These are phyloP conservation scores for Metarhizium guizhouense DNA, from an alignment of 2,329 filamentous ascomycete genomes.

Conservation along the genomic window DNA sequence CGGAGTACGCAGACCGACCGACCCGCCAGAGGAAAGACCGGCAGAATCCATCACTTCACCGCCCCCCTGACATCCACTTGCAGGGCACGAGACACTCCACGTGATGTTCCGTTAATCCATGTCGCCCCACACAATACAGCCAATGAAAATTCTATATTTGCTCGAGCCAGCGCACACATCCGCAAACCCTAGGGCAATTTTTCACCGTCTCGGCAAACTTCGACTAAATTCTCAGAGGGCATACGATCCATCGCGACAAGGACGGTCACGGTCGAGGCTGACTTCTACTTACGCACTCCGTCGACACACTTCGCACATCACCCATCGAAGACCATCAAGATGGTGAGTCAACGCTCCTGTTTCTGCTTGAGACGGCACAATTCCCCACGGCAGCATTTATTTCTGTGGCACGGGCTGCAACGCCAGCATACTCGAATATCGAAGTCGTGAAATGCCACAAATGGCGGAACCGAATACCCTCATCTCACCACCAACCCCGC, in stretches of 20 bases:
- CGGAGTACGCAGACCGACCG: background rate
- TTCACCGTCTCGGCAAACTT: slow-evolving; percentile 27
- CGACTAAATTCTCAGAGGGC: slow-evolving; percentile 21
- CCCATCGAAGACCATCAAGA: slow-evolving; percentile 34
- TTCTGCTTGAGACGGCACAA: background rate
- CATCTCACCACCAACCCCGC: background rate
- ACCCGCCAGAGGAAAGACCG: background rate
- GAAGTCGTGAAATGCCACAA: background rate
- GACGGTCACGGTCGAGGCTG: slow-evolving; percentile 27
- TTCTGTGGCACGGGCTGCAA: background rate
- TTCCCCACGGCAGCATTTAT: background rate
- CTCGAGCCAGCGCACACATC: slow-evolving; percentile 13
- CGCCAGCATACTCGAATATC: background rate
- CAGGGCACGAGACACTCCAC: slow-evolving; percentile 11
- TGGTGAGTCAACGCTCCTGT: slow-evolving; percentile 32
- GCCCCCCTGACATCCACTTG: background rate
- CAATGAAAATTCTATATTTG: slow-evolving; percentile 4
- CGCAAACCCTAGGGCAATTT: slow-evolving; percentile 28
- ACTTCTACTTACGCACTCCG: slow-evolving; percentile 24
- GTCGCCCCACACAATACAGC: background rate
- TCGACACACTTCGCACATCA: slow-evolving; percentile 32
- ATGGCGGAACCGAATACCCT: background rate
- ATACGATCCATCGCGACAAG: slow-evolving; percentile 23
- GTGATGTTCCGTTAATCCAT: slow-evolving; percentile 9
- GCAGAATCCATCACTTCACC: background rate